These are phyloP conservation scores for Globisporangium solare DNA, from an alignment of 352 stramenopile species.

Conservation along the genomic window DNA sequence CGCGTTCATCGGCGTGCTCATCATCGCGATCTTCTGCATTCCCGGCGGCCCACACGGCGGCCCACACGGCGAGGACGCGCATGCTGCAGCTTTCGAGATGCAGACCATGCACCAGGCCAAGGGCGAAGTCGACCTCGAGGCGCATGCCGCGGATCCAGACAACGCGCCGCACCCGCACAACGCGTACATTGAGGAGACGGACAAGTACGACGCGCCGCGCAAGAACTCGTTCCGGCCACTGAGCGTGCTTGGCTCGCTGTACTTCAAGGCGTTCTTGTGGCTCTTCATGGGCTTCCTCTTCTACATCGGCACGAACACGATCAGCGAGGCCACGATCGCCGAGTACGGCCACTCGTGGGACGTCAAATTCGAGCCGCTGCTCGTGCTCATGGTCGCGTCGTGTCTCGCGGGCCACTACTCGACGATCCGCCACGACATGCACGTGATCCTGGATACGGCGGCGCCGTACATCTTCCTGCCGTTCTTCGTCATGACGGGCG, in stretches of 20 bases:
- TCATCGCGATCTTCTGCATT: conserved; percentile 60
- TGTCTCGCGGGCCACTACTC: conserved; percentile 61
- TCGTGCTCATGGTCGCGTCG: conserved; percentile 63
- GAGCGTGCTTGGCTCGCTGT: conserved; percentile 28
- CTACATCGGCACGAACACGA: conserved; percentile 47
- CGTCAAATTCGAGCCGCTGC: conserved; percentile 64
- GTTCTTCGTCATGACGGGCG: conserved; percentile 78
- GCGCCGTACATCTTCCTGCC: conserved; percentile 71
- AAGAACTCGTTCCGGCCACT: conserved; percentile 1
- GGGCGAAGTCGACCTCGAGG: conserved; percentile 20
- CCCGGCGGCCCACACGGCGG: conserved; percentile 33
- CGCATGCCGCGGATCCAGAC: conserved; percentile 21
- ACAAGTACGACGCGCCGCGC: conserved; percentile 8
- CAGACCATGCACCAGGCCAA: neutral
- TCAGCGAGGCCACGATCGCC: conserved; percentile 36
- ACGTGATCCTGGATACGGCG: conserved; percentile 63
- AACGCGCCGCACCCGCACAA: conserved; percentile 46
- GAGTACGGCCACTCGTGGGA: conserved; percentile 55
- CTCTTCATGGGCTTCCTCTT: conserved; percentile 52
- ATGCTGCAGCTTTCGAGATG: neutral
- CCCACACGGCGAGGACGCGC: conserved; percentile 30
- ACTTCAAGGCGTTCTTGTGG: conserved; percentile 66
- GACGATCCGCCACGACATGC: conserved; percentile 68
- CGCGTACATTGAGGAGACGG: conserved; percentile 37
- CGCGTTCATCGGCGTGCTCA: conserved; percentile 34